Percentiles rank a stretch among this genome's conserved stretches.
Conservation (phyloP, 2,329 filamentous ascomycete genomes). For the Camillea tinctor region DNA sequence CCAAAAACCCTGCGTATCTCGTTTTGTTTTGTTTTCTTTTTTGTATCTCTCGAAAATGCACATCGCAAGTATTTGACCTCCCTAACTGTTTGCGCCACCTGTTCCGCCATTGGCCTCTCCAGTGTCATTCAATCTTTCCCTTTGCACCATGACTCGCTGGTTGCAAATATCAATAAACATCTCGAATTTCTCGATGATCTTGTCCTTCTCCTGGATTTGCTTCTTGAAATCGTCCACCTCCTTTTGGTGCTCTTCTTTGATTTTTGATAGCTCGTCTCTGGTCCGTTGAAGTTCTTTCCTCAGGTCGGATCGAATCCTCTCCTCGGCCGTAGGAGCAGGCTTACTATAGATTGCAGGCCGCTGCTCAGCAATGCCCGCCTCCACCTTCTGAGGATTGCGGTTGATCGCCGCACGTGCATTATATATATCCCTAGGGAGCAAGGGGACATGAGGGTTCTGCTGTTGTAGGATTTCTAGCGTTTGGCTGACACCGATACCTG, state of each 20-base stretch:
- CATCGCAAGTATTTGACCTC: neutral
- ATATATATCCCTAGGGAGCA: conserved; percentile 65
- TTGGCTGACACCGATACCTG: conserved; percentile 63
- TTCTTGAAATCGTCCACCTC: conserved; percentile 58
- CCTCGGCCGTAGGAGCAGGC: conserved; percentile 60
- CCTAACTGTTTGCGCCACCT: conserved; percentile 22
- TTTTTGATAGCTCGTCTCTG: conserved; percentile 54
- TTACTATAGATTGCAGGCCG: conserved; percentile 66
- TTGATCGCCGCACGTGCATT: conserved; percentile 67
- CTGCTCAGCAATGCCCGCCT: conserved; percentile 58
- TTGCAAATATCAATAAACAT: conserved; percentile 72
- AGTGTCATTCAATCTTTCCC: conserved; percentile 48
- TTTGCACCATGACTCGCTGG: conserved; percentile 62
- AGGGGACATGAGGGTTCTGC: conserved; percentile 61
- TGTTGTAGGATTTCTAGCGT: conserved; percentile 65
- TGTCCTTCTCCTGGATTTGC: conserved; percentile 62
- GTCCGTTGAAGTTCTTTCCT: conserved; percentile 59
- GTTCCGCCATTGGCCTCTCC: conserved; percentile 27
- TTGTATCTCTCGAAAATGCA: conserved; percentile 15
- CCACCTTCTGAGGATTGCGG: conserved; percentile 62
- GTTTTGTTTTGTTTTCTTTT: conserved; percentile 18
- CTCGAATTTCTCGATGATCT: conserved; percentile 62
- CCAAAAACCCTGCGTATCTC: conserved; percentile 12
- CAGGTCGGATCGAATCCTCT: conserved; percentile 62
- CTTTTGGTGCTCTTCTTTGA: conserved; percentile 55